phyloP scores from a whole-genome alignment of 345 rosid genomes.

The Isatis tinctoria region DNA sequence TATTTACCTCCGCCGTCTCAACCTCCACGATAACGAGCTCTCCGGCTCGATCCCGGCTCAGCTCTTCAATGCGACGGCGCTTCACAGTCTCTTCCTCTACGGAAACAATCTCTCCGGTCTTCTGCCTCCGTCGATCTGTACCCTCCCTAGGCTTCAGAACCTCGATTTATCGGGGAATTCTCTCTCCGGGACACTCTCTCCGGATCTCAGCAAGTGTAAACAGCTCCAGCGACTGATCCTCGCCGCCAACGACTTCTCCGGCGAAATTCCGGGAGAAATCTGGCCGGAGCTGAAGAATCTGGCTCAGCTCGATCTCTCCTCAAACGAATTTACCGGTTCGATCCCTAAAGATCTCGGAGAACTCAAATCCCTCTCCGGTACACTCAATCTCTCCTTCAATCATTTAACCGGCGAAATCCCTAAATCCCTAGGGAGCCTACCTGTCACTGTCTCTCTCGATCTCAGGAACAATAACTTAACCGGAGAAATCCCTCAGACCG shows the following conservation, averaged over 20 bases:
- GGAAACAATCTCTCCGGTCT: slow-evolving; percentile 78
- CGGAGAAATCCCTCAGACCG: slow-evolving; percentile 91
- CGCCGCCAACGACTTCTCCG: slow-evolving; percentile 60
- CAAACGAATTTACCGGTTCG: slow-evolving; percentile 55
- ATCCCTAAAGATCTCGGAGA: slow-evolving; percentile 76
- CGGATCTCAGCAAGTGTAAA: slow-evolving; percentile 54
- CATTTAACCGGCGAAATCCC: slow-evolving; percentile 76
- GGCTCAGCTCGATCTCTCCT: slow-evolving; percentile 79
- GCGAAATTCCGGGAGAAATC: slow-evolving; percentile 63
- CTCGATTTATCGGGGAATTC: slow-evolving; percentile 85
- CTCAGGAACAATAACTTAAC: slow-evolving; percentile 68
- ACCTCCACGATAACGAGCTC: slow-evolving; percentile 69
- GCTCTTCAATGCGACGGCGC: slow-evolving; percentile 87
- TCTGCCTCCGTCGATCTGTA: slow-evolving; percentile 75
- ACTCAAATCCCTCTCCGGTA: slow-evolving; percentile 63
- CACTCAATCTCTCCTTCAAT: slow-evolving; percentile 80
- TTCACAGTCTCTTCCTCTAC: slow-evolving; percentile 75
- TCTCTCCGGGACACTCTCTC: slow-evolving; percentile 61
- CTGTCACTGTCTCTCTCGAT: slow-evolving; percentile 84
- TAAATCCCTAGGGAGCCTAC: slow-evolving; percentile 65
- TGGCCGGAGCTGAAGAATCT: slow-evolving; percentile 75
- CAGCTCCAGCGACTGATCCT: slow-evolving; percentile 77
- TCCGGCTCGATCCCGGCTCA: slow-evolving; percentile 72
- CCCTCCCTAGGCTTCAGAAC: slow-evolving; percentile 71
- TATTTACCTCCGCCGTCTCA: slow-evolving; percentile 75